Evolutionary conservation across 1,139 yeast genomes (phyloP).

Genomic region (Debaryomyces robertsiae): DNA sequence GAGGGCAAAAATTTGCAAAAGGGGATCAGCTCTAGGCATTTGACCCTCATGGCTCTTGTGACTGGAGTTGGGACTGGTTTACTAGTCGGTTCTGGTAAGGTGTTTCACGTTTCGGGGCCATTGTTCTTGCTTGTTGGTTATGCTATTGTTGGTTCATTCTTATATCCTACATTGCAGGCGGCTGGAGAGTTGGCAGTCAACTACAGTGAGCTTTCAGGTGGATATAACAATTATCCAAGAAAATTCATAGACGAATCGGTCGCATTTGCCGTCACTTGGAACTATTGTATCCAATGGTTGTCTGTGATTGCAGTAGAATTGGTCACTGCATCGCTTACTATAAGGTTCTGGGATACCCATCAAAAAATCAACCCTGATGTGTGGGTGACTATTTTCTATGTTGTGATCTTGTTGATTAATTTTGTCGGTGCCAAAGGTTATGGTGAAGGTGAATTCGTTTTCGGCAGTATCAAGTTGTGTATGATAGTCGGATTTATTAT

Average conservation of each 20-base stretch:
- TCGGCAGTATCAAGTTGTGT: slow-evolving; percentile 24
- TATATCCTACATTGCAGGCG: slow-evolving; percentile 44
- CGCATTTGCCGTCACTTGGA: slow-evolving; percentile 46
- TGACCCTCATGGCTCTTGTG: slow-evolving; percentile 39
- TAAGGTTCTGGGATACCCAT: slow-evolving; percentile 33
- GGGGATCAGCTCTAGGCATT: slow-evolving; percentile 38
- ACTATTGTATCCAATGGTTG: slow-evolving; percentile 46
- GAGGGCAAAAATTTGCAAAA: slow-evolving; percentile 35
- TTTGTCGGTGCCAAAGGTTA: slow-evolving; percentile 32
- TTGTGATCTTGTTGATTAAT: slow-evolving; percentile 27
- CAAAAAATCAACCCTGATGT: slow-evolving; percentile 27
- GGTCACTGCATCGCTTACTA: slow-evolving; percentile 44
- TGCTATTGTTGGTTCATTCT: slow-evolving; percentile 41
- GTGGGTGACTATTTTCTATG: slow-evolving; percentile 31
- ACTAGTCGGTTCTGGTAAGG: slow-evolving; percentile 41
- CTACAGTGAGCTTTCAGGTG: slow-evolving; percentile 42
- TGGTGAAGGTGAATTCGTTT: slow-evolving; percentile 35
- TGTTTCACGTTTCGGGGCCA: slow-evolving; percentile 39
- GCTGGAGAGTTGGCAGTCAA: slow-evolving; percentile 48
- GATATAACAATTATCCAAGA: slow-evolving; percentile 43
- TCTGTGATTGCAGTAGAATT: slow-evolving; percentile 44
- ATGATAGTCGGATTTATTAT: slow-evolving; percentile 31
- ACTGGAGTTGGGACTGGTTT: slow-evolving; percentile 48
- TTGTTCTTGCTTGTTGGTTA: slow-evolving; percentile 38
- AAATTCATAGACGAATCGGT: slow-evolving; percentile 40